Percentiles rank a stretch among this genome's conserved stretches.
These are phyloP conservation scores for Prosopis cineraria DNA, from an alignment of 306 rosid species.

Conservation along the genomic window DNA sequence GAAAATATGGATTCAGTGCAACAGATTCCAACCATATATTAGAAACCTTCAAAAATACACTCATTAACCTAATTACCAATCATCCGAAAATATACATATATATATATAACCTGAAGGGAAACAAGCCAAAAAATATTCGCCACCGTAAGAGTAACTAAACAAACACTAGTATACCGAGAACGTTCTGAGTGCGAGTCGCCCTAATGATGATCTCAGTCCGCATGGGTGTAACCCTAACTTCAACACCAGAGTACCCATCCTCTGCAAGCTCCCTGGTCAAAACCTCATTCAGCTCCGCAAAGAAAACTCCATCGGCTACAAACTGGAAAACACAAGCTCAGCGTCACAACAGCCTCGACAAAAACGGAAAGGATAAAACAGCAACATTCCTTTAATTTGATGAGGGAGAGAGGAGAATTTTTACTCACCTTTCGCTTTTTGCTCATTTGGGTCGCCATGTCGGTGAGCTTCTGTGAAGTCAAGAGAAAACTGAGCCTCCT, in stretches of 20 bases:
- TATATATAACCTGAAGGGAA: too few species aligned
- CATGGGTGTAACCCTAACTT: conserved; percentile 60
- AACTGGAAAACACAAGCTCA: conserved; percentile 34
- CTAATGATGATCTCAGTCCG: conserved; percentile 58
- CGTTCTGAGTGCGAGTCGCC: conserved; percentile 55
- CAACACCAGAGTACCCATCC: conserved; percentile 60
- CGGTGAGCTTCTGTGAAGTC: not conserved
- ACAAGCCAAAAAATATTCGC: too few species aligned
- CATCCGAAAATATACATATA: too few species aligned
- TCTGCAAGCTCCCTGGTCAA: conserved; percentile 60
- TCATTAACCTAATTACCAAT: too few species aligned
- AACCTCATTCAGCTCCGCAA: conserved; percentile 57
- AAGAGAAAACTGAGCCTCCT: conserved; percentile 7
- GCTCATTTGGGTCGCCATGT: conserved; percentile 59
- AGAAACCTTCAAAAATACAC: not conserved
- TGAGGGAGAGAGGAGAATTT: not conserved
- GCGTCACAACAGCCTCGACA: not conserved
- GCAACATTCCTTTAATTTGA: not conserved
- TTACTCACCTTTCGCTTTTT: conserved; percentile 49
- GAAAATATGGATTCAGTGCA: not conserved
- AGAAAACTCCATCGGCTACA: conserved; percentile 60
- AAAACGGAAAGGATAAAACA: not conserved
- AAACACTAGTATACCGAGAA: conserved; percentile 41
- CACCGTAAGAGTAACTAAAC: not conserved
- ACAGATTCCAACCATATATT: not conserved